A percentile compares a stretch with the other conserved stretches of the same genome.
phyloP scores from a whole-genome alignment of 2,329 filamentous ascomycete genomes.

The Coniochaeta hoffmannii region DNA sequence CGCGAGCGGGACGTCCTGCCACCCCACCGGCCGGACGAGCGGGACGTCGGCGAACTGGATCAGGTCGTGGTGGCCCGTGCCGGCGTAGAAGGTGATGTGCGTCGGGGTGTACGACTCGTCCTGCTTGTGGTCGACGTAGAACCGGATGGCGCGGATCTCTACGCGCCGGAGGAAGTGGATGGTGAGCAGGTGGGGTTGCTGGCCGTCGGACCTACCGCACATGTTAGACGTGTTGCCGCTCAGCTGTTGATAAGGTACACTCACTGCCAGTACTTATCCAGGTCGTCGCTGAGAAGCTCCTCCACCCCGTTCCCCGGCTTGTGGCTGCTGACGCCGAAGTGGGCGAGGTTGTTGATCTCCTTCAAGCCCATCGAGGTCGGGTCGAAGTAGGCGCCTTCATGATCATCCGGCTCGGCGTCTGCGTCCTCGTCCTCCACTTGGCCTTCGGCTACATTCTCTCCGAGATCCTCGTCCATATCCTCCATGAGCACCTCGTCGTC shows the following conservation, averaged over 20 bases:
- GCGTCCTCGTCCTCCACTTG: slow-evolving; percentile 8
- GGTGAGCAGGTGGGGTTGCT: slow-evolving; percentile 70
- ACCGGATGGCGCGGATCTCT: slow-evolving; percentile 68
- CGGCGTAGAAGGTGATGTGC: slow-evolving; percentile 80
- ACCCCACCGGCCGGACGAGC: slow-evolving; percentile 73
- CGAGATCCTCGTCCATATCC: slow-evolving; percentile 12
- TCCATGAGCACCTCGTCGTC: slow-evolving; percentile 12
- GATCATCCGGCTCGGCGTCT: slow-evolving; percentile 12
- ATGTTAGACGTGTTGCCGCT: background rate
- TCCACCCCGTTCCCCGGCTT: slow-evolving; percentile 76
- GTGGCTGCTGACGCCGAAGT: slow-evolving; percentile 74
- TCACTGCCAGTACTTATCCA: slow-evolving; percentile 72
- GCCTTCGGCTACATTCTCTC: slow-evolving; percentile 6
- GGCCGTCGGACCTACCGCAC: slow-evolving; percentile 61
- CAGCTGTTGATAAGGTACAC: slow-evolving; percentile 17
- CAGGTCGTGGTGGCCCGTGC: slow-evolving; percentile 85
- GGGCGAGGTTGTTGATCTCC: slow-evolving; percentile 77
- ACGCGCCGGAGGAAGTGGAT: slow-evolving; percentile 83
- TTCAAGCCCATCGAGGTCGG: slow-evolving; percentile 56
- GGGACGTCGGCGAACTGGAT: slow-evolving; percentile 79
- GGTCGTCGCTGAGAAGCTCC: slow-evolving; percentile 66
- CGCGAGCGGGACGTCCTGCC: slow-evolving; percentile 72
- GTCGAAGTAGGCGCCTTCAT: slow-evolving; percentile 32
- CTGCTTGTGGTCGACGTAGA: slow-evolving; percentile 82
- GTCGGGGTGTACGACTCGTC: slow-evolving; percentile 98